Base-by-base conservation (phyloP, 1,139 yeast species). In the Spathaspora jeffriesii region DNA sequence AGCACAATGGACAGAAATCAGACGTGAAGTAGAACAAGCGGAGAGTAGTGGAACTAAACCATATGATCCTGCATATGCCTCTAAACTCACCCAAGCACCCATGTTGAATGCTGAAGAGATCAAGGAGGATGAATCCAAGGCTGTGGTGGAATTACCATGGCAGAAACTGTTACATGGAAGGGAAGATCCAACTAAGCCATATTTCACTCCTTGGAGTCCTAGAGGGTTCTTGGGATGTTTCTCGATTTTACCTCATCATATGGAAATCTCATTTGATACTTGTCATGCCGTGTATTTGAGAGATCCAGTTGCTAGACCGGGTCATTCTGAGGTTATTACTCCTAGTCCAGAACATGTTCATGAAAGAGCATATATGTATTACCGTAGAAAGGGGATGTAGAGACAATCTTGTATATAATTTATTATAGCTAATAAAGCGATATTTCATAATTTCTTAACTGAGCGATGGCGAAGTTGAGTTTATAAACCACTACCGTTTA, bases 231-330 rank as follows among this genome's bases (percentile, higher is more conserved):
- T 93, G 54, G 92, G 96, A 5, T 95, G 96, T 42, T 90, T 92
- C 68, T 95, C 98, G 14, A 80, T 93, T 51, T 79, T 90, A 57
- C 99, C 99, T 25, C 85, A 88, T 52, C 98, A 93, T 67, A 76
- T 93, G 51, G 99, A 93, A 68, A 75, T 95, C 36, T 88, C 96
- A 18, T 92, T 89, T 67, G 80, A 81, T 52, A 90, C 97, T 8
- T 92, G 98, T 65, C 97, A 92, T 67, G 98, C 97, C 10, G 86
- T 93, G 27, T 93, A 93, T 68, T 73, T 93, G 67, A 85, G 97
- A 70, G 96, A 93, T 65, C 99, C 99, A 14, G 92, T 93, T 48
- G 96, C 98, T 11, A 82, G 98, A 67, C 97, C 98, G 11, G 98
- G 97, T 44, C 92, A 88, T 62, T 88, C 97, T 27, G 99, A 93